phyloP scores from a whole-genome alignment of 2,329 filamentous ascomycete genomes.

The Fusarium tjaetaba region DNA sequence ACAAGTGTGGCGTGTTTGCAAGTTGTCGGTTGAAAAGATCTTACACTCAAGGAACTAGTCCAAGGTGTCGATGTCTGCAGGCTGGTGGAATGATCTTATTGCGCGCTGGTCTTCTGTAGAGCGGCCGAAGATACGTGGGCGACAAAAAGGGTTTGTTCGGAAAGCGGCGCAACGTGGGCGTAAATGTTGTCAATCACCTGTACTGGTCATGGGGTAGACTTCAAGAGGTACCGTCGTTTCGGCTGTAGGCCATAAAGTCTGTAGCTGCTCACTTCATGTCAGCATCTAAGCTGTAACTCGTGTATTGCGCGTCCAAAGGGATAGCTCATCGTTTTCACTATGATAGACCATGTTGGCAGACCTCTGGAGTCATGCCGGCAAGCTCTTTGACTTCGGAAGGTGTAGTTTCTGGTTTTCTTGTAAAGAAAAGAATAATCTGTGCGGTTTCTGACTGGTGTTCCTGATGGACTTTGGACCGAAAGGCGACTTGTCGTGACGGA shows the following conservation, averaged over 20 bases:
- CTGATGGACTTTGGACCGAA: background rate
- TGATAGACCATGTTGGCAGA: background rate
- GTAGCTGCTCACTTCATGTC: background rate
- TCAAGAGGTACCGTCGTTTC: background rate
- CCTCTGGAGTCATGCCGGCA: background rate
- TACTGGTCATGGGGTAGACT: background rate
- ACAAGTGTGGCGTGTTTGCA: background rate
- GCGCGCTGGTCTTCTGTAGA: background rate
- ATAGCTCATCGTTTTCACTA: background rate
- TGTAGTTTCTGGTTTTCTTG: background rate
- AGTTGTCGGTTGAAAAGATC: background rate
- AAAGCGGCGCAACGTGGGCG: background rate
- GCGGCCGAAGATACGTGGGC: rapidly evolving
- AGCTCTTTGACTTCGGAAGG: background rate
- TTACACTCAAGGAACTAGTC: background rate
- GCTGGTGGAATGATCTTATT: background rate
- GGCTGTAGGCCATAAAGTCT: background rate
- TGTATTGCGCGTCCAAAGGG: no score
- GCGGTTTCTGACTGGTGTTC: background rate
- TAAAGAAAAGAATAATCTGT: no score
- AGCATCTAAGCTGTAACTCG: background rate
- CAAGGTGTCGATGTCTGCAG: no score
- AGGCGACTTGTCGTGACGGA: background rate
- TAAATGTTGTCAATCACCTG: background rate
- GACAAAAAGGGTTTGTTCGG: no score